These are phyloP conservation scores for Tolypocladium pustulatum DNA, from an alignment of 2,329 filamentous ascomycete genomes.

Conservation along the genomic window DNA sequence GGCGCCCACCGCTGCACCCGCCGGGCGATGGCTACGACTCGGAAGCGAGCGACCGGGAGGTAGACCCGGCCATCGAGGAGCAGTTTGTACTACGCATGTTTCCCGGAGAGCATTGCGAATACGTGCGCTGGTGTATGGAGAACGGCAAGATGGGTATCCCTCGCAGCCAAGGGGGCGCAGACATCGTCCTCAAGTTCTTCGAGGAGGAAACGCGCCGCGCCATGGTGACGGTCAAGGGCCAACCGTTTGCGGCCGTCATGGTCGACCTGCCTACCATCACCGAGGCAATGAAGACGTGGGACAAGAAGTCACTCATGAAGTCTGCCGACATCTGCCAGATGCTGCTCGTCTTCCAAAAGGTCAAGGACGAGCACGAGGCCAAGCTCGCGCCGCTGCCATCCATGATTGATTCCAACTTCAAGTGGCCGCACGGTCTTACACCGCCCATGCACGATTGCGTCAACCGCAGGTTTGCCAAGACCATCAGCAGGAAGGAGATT, in stretches of 20 bases:
- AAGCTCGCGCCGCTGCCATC: slow-evolving; percentile 56
- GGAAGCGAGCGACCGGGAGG: slow-evolving; percentile 82
- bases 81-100: slow-evolving; percentile 84
- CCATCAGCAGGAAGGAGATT: slow-evolving; percentile 72
- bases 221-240: slow-evolving; percentile 57
- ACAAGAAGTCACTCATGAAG: slow-evolving; percentile 79
- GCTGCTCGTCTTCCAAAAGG: slow-evolving; percentile 64
- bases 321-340: slow-evolving; percentile 83
- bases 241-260: slow-evolving; percentile 65
- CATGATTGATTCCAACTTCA: slow-evolving; percentile 58
- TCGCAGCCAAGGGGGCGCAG: slow-evolving; percentile 55
- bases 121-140: slow-evolving; percentile 64
- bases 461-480: slow-evolving; percentile 73
- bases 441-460: slow-evolving; percentile 80
- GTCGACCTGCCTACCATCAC: slow-evolving; percentile 81
- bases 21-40: slow-evolving; percentile 92
- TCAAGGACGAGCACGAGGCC: slow-evolving; percentile 57
- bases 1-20: slow-evolving; percentile 57
- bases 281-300: slow-evolving; percentile 90
- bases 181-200: slow-evolving; percentile 73
- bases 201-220: slow-evolving; percentile 64
- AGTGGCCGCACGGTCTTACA: slow-evolving; percentile 78
- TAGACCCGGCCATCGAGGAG: slow-evolving; percentile 80
- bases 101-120: slow-evolving; percentile 77
- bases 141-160: slow-evolving; percentile 66